Percentiles rank a stretch among this genome's conserved stretches.
Conservation (phyloP, 306 rosid genomes). For the Begonia peltatifolia region DNA sequence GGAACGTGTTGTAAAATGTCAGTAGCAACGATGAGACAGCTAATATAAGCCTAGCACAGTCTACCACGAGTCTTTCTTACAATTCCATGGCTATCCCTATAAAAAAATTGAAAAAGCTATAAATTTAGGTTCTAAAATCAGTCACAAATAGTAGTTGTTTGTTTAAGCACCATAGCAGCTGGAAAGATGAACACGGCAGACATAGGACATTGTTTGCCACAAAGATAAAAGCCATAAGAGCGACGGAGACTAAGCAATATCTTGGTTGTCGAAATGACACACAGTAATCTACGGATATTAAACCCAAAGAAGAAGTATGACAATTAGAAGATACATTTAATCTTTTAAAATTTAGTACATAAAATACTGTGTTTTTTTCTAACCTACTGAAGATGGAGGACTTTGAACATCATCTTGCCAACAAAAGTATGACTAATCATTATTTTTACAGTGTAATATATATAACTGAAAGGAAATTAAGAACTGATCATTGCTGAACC, state of each 20-base stretch:
- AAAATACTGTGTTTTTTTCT: no score
- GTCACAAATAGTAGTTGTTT: not conserved
- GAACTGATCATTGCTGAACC: no score
- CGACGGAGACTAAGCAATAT: constrained; percentile 31
- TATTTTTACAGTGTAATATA: no score
- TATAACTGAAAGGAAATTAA: no score
- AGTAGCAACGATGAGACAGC: constrained; percentile 45
- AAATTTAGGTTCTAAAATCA: not conserved
- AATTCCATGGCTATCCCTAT: constrained; percentile 47
- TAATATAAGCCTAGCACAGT: constrained; percentile 45
- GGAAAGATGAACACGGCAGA: constrained; percentile 52
- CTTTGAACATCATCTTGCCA: no score
- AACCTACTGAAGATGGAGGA: no score
- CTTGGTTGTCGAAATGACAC: constrained; percentile 45
- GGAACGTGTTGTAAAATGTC: constrained; percentile 36
- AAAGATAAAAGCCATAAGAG: constrained; percentile 42
- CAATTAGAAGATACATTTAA: no score
- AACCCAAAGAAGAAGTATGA: constrained; percentile 34
- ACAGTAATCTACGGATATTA: constrained; percentile 42
- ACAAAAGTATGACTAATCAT: no score
- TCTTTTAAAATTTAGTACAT: no score
- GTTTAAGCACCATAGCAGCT: constrained; percentile 15
- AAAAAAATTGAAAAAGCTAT: not conserved
- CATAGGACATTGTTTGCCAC: constrained; percentile 37
- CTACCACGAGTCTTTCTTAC: constrained; percentile 36